A percentile compares a stretch with the other conserved stretches of the same genome.
Evolutionary conservation across 805 yeast genomes (phyloP).

Genomic region (Kuraishia ogatae): DNA sequence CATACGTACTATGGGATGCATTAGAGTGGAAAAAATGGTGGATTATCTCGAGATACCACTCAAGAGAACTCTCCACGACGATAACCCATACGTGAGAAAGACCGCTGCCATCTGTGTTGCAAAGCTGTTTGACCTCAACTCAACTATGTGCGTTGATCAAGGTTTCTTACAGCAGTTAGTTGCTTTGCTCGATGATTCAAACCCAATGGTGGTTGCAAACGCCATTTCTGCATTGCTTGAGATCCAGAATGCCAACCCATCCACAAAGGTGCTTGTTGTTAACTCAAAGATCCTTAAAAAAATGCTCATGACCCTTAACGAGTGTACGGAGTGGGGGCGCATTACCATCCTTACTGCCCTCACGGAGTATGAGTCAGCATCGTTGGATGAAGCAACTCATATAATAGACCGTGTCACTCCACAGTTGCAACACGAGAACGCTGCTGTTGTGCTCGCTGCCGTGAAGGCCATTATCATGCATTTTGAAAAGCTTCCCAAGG

Average conservation of each 20-base stretch:
- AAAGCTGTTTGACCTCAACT: slow-evolving; percentile 79
- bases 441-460: slow-evolving; percentile 85
- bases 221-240: slow-evolving; percentile 82
- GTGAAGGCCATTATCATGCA: slow-evolving; percentile 76
- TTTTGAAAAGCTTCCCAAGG: slow-evolving; percentile 33
- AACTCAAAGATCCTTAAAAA: slow-evolving; percentile 40
- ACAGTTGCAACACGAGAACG: slow-evolving; percentile 93
- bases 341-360: slow-evolving; percentile 80
- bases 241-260: slow-evolving; percentile 32
- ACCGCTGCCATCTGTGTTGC: slow-evolving; percentile 98
- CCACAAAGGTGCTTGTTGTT: slow-evolving; percentile 26
- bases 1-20: slow-evolving; percentile 97
- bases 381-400: slow-evolving; percentile 63
- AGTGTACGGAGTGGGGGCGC: slow-evolving; percentile 99
- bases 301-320: slow-evolving; percentile 79
- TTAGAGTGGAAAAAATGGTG: slow-evolving; percentile 88
- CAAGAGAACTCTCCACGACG: slow-evolving; percentile 77
- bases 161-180: slow-evolving; percentile 72
- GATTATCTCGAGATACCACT: slow-evolving; percentile 92
- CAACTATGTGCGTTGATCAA: slow-evolving; percentile 73
- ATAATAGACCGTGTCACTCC: slow-evolving; percentile 88
- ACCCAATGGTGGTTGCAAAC: slow-evolving; percentile 97
- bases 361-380: slow-evolving; percentile 55
- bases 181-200: slow-evolving; percentile 68
- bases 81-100: slow-evolving; percentile 94